Evolutionary conservation across 257 asterid genomes (phyloP).

Genomic region (Gentiana straminea): DNA sequence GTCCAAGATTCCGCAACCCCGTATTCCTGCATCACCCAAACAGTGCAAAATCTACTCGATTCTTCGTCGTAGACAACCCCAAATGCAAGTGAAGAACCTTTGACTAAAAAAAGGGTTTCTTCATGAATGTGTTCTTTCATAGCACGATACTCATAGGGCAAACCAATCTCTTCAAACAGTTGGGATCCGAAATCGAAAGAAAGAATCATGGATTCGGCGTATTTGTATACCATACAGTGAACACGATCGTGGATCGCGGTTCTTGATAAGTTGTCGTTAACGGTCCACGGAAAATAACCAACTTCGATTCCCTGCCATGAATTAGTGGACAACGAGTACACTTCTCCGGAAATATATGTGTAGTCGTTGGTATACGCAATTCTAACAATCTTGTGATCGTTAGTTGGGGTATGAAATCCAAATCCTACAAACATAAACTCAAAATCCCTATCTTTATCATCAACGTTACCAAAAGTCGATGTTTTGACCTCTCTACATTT

Average conservation of each 20-base stretch:
- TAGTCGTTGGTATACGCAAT: neutral
- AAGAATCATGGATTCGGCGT: slow-evolving; percentile 1
- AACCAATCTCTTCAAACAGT: neutral
- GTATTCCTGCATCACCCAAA: slow-evolving; percentile 18
- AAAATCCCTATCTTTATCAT: neutral
- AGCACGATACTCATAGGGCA: neutral
- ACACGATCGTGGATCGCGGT: slow-evolving; percentile 1
- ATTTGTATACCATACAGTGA: slow-evolving; percentile 7
- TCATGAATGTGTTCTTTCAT: neutral
- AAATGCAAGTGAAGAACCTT: slow-evolving; percentile 2
- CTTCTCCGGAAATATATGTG: slow-evolving; percentile 4
- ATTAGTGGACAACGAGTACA: slow-evolving; percentile 7
- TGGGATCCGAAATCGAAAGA: slow-evolving; percentile 6
- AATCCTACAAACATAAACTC: neutral
- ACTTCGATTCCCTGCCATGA: slow-evolving; percentile 1
- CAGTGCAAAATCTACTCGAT: neutral
- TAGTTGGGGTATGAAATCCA: slow-evolving; percentile 6
- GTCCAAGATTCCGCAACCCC: slow-evolving; percentile 12
- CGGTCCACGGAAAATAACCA: slow-evolving; percentile 3
- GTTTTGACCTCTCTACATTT: neutral
- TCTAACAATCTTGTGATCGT: slow-evolving; percentile 13
- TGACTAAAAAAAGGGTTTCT: neutral
- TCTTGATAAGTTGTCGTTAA: neutral
- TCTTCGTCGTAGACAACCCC: neutral
- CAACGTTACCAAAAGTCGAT: neutral